Evolutionary conservation across 257 asterid species (phyloP).

Genomic region (Rauvolfia tetraphylla): DNA sequence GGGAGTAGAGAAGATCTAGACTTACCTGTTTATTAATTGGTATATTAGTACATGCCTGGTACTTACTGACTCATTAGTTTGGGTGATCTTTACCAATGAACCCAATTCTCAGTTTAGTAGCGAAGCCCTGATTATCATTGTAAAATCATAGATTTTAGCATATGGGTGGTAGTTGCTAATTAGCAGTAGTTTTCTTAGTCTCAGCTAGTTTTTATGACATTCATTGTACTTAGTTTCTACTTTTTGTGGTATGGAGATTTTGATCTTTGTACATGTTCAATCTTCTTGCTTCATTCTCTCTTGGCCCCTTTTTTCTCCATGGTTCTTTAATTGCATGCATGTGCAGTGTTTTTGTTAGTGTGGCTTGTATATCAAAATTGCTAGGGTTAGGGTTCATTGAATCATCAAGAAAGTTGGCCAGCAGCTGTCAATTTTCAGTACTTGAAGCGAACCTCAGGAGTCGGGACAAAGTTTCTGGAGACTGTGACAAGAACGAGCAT

Average conservation of each 20-base stretch:
- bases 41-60: constrained; percentile 23
- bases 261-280: constrained; percentile 4
- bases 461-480: constrained; percentile 1
- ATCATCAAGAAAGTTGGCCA: neutral
- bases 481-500: neutral
- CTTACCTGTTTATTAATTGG: constrained; percentile 18
- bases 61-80: constrained; percentile 21
- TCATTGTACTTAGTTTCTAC: constrained; percentile 11
- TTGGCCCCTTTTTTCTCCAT: no score
- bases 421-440: neutral
- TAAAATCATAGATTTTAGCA: constrained; percentile 23
- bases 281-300: neutral
- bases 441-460: neutral
- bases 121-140: constrained; percentile 14
- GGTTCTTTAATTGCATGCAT: constrained; percentile 15
- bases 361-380: neutral
- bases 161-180: neutral
- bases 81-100: constrained; percentile 37
- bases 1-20: constrained; percentile 13
- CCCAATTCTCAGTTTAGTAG: constrained; percentile 25
- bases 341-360: constrained; percentile 2
- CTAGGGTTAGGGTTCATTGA: constrained; percentile 56
- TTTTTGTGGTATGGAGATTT: constrained; percentile 10
- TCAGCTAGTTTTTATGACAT: constrained; percentile 3
- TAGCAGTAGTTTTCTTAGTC: neutral